Conservation (phyloP, 2,329 filamentous ascomycete species). For the Fusarium succisae region DNA sequence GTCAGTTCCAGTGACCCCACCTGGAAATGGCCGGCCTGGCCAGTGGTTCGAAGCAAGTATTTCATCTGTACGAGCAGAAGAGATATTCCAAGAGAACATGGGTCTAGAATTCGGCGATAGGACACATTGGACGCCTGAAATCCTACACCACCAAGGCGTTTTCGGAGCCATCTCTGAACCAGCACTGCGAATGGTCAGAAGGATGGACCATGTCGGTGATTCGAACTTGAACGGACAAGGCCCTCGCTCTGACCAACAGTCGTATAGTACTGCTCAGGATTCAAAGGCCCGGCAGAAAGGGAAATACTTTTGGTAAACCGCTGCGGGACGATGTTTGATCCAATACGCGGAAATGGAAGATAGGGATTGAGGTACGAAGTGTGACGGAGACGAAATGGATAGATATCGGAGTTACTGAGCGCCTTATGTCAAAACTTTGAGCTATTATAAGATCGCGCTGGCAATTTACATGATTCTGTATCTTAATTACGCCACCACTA, state of each 20-base stretch:
- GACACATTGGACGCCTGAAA: slow-evolving; percentile 38
- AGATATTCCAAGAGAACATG: slow-evolving; percentile 40
- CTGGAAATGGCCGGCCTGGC: slow-evolving; percentile 5
- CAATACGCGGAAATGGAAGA: neutral
- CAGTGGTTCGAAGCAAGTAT: slow-evolving; percentile 46
- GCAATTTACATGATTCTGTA: neutral
- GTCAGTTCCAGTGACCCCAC: slow-evolving; percentile 8
- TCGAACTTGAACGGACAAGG: slow-evolving; percentile 42
- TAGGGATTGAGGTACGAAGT: neutral
- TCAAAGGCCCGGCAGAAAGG: neutral
- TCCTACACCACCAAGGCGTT: slow-evolving; percentile 32
- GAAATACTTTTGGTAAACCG: slow-evolving; percentile 34
- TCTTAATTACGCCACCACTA: neutral
- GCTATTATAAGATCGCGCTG: neutral
- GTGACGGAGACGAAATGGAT: neutral
- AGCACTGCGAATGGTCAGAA: slow-evolving; percentile 43
- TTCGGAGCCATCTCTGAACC: slow-evolving; percentile 43
- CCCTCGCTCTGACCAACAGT: neutral
- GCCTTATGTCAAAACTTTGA: neutral
- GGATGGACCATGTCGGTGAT: slow-evolving; percentile 46
- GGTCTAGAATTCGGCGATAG: slow-evolving; percentile 41
- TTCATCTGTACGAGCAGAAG: slow-evolving; percentile 32
- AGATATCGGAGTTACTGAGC: neutral
- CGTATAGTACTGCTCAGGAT: slow-evolving; percentile 8
- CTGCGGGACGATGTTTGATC: neutral